Conservation (phyloP, 23 red algal genomes). For the Gracilaria domingensis region DNA sequence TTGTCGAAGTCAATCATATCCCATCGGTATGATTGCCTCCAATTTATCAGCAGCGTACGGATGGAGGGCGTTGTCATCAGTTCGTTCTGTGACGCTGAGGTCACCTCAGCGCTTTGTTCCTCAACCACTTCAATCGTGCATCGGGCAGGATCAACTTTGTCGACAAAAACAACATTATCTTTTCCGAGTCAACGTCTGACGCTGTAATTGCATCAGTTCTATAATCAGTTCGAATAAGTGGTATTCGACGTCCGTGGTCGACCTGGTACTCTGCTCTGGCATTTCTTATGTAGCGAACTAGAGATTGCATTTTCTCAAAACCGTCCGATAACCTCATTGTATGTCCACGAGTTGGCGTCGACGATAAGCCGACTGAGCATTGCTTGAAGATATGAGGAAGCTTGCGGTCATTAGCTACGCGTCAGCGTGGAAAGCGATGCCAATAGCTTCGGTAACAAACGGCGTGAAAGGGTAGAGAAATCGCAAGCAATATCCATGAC, state of each 20-base stretch:
- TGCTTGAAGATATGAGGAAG: no score
- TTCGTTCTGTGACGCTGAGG: conserved; percentile 3
- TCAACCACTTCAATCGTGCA: conserved; percentile 49
- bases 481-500: conserved; percentile 91
- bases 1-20: conserved; percentile 87
- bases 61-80: conserved; percentile 46
- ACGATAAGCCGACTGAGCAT: no score
- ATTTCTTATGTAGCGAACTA: conserved; percentile 89
- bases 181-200: conserved; percentile 55
- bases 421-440: conserved; percentile 87
- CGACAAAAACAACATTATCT: conserved; percentile 65
- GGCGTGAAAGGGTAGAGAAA: conserved; percentile 99
- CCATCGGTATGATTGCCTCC: conserved; percentile 76
- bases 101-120: background rate
- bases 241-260: conserved; percentile 67
- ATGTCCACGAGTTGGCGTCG: conserved; percentile 85
- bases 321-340: conserved; percentile 42
- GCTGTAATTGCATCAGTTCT: conserved; percentile 52
- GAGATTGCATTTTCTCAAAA: conserved; percentile 88
- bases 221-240: conserved; percentile 66
- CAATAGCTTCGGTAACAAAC: conserved; percentile 95
- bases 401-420: conserved; percentile 28
- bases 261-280: conserved; percentile 91
- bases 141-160: conserved; percentile 69
- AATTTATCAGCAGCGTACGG: conserved; percentile 75